Conservation (phyloP, 768 basidiomycete species). For the Suillus discolor region DNA sequence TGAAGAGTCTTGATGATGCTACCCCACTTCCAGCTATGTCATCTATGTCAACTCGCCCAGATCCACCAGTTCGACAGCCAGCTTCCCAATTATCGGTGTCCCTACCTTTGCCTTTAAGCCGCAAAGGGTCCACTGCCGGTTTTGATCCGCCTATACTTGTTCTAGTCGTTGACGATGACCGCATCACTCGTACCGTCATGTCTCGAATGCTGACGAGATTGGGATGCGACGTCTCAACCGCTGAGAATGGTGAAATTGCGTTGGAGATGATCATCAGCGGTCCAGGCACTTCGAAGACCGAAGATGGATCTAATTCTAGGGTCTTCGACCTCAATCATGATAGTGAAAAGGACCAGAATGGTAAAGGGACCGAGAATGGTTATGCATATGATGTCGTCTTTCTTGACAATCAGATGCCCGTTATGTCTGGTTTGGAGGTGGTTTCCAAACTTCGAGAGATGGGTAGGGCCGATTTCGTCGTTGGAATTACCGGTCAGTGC, state of each 20-base stretch:
- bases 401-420: conserved; percentile 81
- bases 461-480: conserved; percentile 76
- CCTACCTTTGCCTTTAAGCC: conserved; percentile 14
- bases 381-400: conserved; percentile 49
- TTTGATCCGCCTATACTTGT: conserved; percentile 62
- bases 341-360: background rate
- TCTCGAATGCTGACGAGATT: conserved; percentile 73
- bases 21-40: conserved; percentile 2
- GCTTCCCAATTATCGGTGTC: conserved; percentile 9
- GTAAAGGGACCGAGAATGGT: background rate
- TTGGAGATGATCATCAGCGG: conserved; percentile 67
- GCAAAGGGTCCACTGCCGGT: conserved; percentile 15
- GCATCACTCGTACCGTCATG: conserved; percentile 81
- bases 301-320: conserved; percentile 15
- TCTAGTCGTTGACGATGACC: conserved; percentile 84
- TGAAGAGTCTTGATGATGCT: conserved; percentile 5
- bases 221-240: conserved; percentile 76
- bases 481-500: conserved; percentile 70
- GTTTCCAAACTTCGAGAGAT: conserved; percentile 64
- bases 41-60: conserved; percentile 11
- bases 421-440: conserved; percentile 73
- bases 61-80: background rate
- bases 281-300: conserved; percentile 8
- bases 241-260: conserved; percentile 83
- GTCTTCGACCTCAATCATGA: conserved; percentile 2